Base-by-base conservation (phyloP, 305 asterid species). In the Stenogyne calaminthoides region DNA sequence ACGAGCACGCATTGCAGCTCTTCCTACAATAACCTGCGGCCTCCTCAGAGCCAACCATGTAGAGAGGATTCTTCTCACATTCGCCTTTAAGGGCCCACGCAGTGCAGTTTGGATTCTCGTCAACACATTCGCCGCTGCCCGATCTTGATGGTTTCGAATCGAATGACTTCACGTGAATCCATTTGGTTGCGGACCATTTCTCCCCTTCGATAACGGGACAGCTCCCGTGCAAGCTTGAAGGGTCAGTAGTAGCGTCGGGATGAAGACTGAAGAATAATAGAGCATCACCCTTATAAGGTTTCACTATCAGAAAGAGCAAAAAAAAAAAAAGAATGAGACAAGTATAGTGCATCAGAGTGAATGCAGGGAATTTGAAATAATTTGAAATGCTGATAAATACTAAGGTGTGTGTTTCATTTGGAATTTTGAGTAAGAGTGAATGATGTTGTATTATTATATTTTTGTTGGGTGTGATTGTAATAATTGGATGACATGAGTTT, bases 161-260 rank as follows among this genome's bases (percentile, higher is more conserved):
- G 4, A 89, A 89, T 25, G 92, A 80, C 72, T 88, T 81, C 62
- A 89, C 95, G 19, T 88, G 97, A 77, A 94, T 91, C 97, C 97
- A 94, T 80, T 91, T 94, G 6, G 97, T 94, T 9, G 97, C 97
- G 0, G 97, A 94, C 97, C 97, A 94, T 73, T 94, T 91, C 83
- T 91, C 97, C 7, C 98, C 98, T 77, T 87, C 86, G 15, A 91
- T 85, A 14, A 94, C 97, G 0, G 97, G 98, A 60, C 98, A 94
- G 77, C 98, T 94, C 42, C 95, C 94, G 1, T 92, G 97, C 84
- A 90, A 80, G 89, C 99, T 92, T 11, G 69, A n/a, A 8, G 77
- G 67, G 70, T 92, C 97, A 0, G 91, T 80, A 15, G 89, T 88
- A 16, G 89, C 89, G 55, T 95, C 79, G 0, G 87, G 94, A 78